Evolutionary conservation across 106 monocot genomes (phyloP), one percentile per base, ranked within the genome.

Genomic region (Allium fistulosum): DNA sequence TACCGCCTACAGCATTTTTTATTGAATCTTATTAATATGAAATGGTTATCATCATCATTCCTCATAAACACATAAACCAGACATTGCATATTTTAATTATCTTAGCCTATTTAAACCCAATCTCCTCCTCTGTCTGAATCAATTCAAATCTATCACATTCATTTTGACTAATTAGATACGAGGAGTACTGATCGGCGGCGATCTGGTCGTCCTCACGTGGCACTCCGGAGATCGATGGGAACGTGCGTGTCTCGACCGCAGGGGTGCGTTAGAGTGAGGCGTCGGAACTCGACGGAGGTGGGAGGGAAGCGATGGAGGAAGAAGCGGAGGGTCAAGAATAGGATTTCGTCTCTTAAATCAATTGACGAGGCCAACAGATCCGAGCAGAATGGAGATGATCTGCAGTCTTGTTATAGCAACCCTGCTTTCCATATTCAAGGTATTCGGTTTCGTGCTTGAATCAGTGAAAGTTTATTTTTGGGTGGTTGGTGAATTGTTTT

Each of bases 341-440:
- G 68, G 56, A 57, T 69, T 9, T 69, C 68, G 16, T 56, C 53
- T 9, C 68, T 69, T 4, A 69, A 69, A 46, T 7, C 68, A 16
- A 69, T 69, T 26, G 68, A 57, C 9, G 68, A 69, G 68, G 57
- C 46, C 53, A 57, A 56, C 46, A 48, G 68, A 55, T 57, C 68
- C n/a, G 68, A 69, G 37, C 51, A 26, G 8, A 26, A 46, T 26
- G 67, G 22, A 0, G 56, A 67, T 7, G 67, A 67, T 51, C 37
- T 6, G 1, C 7, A 17, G 6, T 67, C 67, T 53, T 53, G 37
- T 52, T 51, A 52, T 7, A 53, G 67, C 12, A 67, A 67, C 49
- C 67, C 67, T 13, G 67, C 67, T 0, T 67, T 52, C 26, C 67
- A 67, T 7, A 7, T 27, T 17, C 67, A 67, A 67, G 67, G 67